phyloP scores from a whole-genome alignment of 768 basidiomycete species.

The Lactarius psammicola region DNA sequence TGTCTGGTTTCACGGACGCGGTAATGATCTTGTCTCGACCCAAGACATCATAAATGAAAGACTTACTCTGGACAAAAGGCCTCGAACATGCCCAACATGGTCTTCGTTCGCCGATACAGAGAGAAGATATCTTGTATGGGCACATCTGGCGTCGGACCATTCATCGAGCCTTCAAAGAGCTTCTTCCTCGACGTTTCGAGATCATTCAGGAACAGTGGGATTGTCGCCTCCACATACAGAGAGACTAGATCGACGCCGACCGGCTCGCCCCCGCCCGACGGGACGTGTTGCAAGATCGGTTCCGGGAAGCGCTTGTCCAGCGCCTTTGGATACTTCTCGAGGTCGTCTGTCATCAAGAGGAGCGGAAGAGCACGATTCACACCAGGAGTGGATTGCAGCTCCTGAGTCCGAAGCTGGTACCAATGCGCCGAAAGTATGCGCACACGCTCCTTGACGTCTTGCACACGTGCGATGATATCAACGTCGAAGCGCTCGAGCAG shows the following conservation, averaged over 20 bases:
- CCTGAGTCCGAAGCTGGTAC: constrained; percentile 62
- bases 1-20: constrained; percentile 41
- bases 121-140: constrained; percentile 90
- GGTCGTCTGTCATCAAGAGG: constrained; percentile 80
- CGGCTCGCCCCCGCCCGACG: neutral
- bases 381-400: constrained; percentile 66
- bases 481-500: constrained; percentile 72
- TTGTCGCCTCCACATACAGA: constrained; percentile 61
- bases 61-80: constrained; percentile 81
- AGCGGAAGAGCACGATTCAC: constrained; percentile 81
- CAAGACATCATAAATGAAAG: neutral
- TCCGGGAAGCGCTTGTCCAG: constrained; percentile 87
- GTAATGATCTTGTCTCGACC: constrained; percentile 9
- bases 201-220: constrained; percentile 67
- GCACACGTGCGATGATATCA: constrained; percentile 64
- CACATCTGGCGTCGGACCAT: constrained; percentile 81
- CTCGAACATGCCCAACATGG: constrained; percentile 71
- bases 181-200: constrained; percentile 68
- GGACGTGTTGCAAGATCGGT: constrained; percentile 71
- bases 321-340: constrained; percentile 81
- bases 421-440: constrained; percentile 56
- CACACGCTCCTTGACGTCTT: constrained; percentile 66
- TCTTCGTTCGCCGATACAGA: constrained; percentile 76
- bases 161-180: constrained; percentile 79
- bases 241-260: constrained; percentile 66